Base-by-base conservation (phyloP, 192 early-diverging fungal genomes). In the Phycomyces nitens region DNA sequence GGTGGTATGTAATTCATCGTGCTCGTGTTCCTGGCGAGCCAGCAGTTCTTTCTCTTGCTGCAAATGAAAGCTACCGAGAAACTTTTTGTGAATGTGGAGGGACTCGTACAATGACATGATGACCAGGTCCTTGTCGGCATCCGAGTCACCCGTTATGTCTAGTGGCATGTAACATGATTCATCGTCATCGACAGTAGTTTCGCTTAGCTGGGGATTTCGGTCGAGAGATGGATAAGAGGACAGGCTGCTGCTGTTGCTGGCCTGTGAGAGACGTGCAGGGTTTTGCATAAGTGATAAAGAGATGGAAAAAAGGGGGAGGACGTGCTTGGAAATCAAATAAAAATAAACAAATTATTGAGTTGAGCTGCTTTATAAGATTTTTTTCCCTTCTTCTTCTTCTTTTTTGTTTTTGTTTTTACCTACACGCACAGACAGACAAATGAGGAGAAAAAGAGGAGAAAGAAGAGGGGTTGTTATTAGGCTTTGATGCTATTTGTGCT, bases 301-400 rank as follows among this genome's bases (percentile, higher is more conserved):
- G 16, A 29, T 24, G 94, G 93, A 18, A 92, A 92, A 63, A 92
- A 96, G 66, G 73, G 73, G 21, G 92, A 88, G 21, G 85, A 91
- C 12, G 82, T 94, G 79, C 92, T 93, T n/a, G n/a, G n/a, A n/a
- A n/a, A n/a, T n/a, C n/a, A n/a, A n/a, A n/a, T n/a, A n/a, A n/a
- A n/a, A n/a, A n/a, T n/a, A n/a, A n/a, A n/a, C n/a, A n/a, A n/a
- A n/a, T n/a, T n/a, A n/a, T n/a, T n/a, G n/a, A n/a, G n/a, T n/a
- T n/a, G n/a, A n/a, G n/a, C n/a, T n/a, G n/a, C n/a, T n/a, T n/a
- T n/a, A n/a, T n/a, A n/a, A n/a, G n/a, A n/a, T 1, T 90, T 98
- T 92, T 99, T 68, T 99, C 94, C 93, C 82, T 88, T 76, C 82
- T 88, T 67, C 75, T 75, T 12, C 86, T 86, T 53, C 75, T 93